Percentiles rank a stretch among this genome's conserved stretches.
phyloP scores from a whole-genome alignment of 306 rosid genomes.

The Macrotyloma uniflorum region DNA sequence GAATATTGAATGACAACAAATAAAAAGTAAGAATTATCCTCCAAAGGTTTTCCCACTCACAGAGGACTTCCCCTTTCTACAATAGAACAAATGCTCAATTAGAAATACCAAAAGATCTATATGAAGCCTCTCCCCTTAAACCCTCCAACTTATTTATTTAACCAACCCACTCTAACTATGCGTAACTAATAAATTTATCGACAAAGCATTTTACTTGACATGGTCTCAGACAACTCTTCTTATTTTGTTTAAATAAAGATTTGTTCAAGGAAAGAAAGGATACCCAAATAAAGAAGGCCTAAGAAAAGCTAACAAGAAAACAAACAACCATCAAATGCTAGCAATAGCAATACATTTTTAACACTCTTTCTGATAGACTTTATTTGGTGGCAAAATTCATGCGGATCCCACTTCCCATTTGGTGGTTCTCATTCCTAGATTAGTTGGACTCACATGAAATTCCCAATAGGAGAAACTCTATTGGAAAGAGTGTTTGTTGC shows the following conservation, averaged over 20 bases:
- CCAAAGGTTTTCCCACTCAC: too few relatives aligned
- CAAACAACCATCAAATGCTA: neutral
- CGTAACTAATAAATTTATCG: too few relatives aligned
- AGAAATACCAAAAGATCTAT: too few relatives aligned
- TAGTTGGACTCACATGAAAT: neutral
- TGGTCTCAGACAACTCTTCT: neutral
- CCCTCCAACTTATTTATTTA: too few relatives aligned
- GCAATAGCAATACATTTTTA: neutral
- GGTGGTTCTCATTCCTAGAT: neutral
- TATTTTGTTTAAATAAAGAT: constrained; percentile 13
- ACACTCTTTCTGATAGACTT: neutral
- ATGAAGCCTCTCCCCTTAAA: too few relatives aligned
- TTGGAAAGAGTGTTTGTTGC: neutral
- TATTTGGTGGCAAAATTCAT: neutral
- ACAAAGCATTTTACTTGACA: neutral
- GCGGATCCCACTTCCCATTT: neutral
- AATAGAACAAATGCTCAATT: too few relatives aligned
- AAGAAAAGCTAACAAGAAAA: constrained; percentile 9
- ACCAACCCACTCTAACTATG: too few relatives aligned
- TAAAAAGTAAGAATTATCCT: too few relatives aligned
- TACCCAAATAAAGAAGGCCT: neutral
- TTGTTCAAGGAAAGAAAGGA: neutral
- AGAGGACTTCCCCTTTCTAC: too few relatives aligned
- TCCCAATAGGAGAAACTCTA: neutral
- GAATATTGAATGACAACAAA: too few relatives aligned